Conservation (phyloP, 805 yeast genomes). For the Spathaspora sp. region DNA sequence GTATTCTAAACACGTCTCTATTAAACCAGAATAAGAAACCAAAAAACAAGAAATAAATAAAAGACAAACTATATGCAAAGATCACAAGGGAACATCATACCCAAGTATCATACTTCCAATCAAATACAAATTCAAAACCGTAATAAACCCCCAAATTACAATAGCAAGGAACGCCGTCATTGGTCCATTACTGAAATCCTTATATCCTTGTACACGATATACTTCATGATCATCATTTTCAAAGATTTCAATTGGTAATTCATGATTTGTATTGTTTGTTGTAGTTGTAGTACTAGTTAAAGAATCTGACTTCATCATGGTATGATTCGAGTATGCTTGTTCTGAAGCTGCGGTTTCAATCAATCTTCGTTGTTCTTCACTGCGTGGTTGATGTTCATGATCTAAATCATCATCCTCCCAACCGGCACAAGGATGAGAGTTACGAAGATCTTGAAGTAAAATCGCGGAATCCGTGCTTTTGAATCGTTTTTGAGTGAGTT, state of each 20-base stretch:
- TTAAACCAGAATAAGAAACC: neutral
- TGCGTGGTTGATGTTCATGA: neutral
- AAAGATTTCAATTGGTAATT: constrained; percentile 6
- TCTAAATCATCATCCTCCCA: constrained; percentile 35
- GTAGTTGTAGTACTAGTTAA: neutral
- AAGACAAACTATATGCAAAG: neutral
- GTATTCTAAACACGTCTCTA: neutral
- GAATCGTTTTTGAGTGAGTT: constrained; percentile 16
- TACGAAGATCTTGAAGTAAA: constrained; percentile 35
- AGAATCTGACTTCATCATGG: neutral
- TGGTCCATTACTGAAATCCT: constrained; percentile 70
- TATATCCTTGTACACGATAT: constrained; percentile 31
- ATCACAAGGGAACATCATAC: constrained; percentile 23
- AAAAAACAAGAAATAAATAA: neutral
- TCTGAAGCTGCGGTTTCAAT: constrained; percentile 4
- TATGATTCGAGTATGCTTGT: neutral
- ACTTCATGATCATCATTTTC: constrained; percentile 10
- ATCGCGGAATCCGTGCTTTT: constrained; percentile 38
- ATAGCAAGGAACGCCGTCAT: constrained; percentile 52
- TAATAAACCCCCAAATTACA: constrained; percentile 65
- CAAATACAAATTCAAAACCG: constrained; percentile 68
- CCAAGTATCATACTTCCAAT: constrained; percentile 37
- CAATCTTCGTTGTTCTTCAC: constrained; percentile 16
- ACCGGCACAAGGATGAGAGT: constrained; percentile 40
- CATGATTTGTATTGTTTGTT: neutral